Conservation (phyloP, 225 moss, liverwort and hornwort species). For the Takakia lepidozioides region DNA sequence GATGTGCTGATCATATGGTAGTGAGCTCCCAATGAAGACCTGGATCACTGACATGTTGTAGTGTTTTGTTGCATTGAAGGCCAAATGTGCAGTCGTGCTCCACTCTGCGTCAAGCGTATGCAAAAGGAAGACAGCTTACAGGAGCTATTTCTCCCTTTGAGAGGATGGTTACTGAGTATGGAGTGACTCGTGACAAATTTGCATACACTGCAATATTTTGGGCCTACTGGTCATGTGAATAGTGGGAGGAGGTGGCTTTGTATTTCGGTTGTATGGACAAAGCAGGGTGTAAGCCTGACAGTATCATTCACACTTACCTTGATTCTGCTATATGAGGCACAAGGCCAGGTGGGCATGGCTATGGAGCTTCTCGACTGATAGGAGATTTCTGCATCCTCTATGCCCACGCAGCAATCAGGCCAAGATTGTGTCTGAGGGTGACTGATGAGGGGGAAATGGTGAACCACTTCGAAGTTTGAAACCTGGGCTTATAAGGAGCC, state of each 20-base stretch:
- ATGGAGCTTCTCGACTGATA: constrained; percentile 30
- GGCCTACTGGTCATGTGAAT: constrained; percentile 58
- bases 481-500: too few species aligned
- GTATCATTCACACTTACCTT: constrained; percentile 42
- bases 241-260: constrained; percentile 31
- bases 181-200: constrained; percentile 37
- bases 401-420: too few species aligned
- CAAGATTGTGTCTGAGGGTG: too few species aligned
- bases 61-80: constrained; percentile 9
- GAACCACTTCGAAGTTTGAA: too few species aligned
- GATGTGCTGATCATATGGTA: too few species aligned
- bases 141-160: constrained; percentile 37
- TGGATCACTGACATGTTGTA: too few species aligned
- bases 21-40: too few species aligned
- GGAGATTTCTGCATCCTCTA: too few species aligned
- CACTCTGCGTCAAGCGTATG: constrained; percentile 49
- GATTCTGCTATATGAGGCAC: constrained; percentile 54
- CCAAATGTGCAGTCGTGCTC: constrained; percentile 48
- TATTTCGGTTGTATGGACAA: constrained; percentile 40
- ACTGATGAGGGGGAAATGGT: too few species aligned
- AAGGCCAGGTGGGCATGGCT: constrained; percentile 35
- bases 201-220: constrained; percentile 52
- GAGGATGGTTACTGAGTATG: constrained; percentile 28
- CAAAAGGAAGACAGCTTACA: constrained; percentile 41
- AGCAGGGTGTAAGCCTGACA: constrained; percentile 45